A percentile compares a stretch with the other conserved stretches of the same genome.
Conservation (phyloP, 2,329 filamentous ascomycete genomes). For the Pseudocercospora crystallina region DNA sequence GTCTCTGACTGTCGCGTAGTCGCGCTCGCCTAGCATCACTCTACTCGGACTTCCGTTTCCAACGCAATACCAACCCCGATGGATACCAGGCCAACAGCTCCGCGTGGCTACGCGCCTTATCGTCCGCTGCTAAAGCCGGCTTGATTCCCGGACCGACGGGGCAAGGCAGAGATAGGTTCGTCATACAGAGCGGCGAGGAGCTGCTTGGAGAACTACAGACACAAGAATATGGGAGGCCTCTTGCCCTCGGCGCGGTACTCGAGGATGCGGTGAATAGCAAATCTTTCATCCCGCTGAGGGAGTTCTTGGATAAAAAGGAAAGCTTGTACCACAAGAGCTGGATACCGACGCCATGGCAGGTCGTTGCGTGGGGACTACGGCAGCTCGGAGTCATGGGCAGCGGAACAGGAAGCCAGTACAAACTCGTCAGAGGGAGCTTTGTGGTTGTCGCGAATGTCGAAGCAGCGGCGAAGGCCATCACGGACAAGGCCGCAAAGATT, state of each 20-base stretch:
- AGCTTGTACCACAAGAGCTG: slow-evolving; percentile 73
- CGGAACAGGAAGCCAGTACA: slow-evolving; percentile 46
- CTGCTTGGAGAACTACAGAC: slow-evolving; percentile 71
- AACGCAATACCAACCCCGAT: slow-evolving; percentile 76
- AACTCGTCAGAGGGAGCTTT: slow-evolving; percentile 60
- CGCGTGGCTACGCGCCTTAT: slow-evolving; percentile 75
- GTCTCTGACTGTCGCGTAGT: slow-evolving; percentile 23
- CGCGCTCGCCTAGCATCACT: slow-evolving; percentile 79
- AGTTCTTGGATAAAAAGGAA: slow-evolving; percentile 65
- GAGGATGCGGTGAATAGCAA: slow-evolving; percentile 69
- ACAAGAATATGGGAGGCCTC: slow-evolving; percentile 75
- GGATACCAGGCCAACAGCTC: slow-evolving; percentile 77
- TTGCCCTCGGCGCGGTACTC: slow-evolving; percentile 76
- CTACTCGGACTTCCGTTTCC: slow-evolving; percentile 80
- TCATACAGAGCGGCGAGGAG: slow-evolving; percentile 57
- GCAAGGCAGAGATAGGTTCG: slow-evolving; percentile 47
- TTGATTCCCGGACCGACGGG: slow-evolving; percentile 47
- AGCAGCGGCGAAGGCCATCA: slow-evolving; percentile 43
- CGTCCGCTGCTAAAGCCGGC: slow-evolving; percentile 66
- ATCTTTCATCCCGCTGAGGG: slow-evolving; percentile 67
- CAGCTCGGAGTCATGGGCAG: slow-evolving; percentile 47
- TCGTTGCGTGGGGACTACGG: slow-evolving; percentile 73
- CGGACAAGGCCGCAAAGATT: slow-evolving; percentile 33
- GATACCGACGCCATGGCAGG: slow-evolving; percentile 65
- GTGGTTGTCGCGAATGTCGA: slow-evolving; percentile 67